Evolutionary conservation across 441 rosid genomes (phyloP).

Genomic region (Gossypium trilobum): DNA sequence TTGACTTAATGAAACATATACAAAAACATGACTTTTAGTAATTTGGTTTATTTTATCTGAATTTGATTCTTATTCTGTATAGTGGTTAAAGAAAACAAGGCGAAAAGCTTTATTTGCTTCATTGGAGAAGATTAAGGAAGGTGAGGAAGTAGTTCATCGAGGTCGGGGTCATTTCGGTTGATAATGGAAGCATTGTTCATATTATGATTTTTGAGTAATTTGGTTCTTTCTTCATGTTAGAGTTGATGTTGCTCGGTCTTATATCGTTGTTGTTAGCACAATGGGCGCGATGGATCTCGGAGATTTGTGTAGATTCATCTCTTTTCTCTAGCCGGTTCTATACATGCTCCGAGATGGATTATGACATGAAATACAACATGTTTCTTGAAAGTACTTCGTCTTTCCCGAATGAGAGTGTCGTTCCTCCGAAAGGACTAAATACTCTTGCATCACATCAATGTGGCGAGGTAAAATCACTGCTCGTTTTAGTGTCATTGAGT

Average conservation of each 20-base stretch:
- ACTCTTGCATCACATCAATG: slow-evolving; percentile 45
- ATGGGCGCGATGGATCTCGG: slow-evolving; percentile 84
- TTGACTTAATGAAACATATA: background rate
- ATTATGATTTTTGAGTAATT: too few relatives aligned
- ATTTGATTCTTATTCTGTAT: slow-evolving; percentile 16
- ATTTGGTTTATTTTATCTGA: background rate
- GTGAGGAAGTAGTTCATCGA: slow-evolving; percentile 26
- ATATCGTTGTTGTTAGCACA: slow-evolving; percentile 83
- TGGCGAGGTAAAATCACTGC: slow-evolving; percentile 47
- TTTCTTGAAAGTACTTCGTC: slow-evolving; percentile 31
- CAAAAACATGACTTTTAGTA: too few relatives aligned
- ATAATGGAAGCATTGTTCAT: too few relatives aligned
- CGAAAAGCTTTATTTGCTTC: slow-evolving; percentile 81
- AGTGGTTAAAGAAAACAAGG: slow-evolving; percentile 87
- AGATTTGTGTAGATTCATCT: slow-evolving; percentile 79
- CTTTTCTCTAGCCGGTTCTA: slow-evolving; percentile 77
- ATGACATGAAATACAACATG: slow-evolving; percentile 27
- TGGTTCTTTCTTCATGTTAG: slow-evolving; percentile 28
- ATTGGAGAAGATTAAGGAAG: slow-evolving; percentile 86
- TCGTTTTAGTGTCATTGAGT: background rate
- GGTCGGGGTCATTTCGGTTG: too few relatives aligned
- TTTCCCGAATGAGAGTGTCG: slow-evolving; percentile 34
- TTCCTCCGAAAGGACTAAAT: slow-evolving; percentile 48
- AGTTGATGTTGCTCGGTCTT: slow-evolving; percentile 95
- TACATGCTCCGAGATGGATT: slow-evolving; percentile 66